Evolutionary conservation across 768 basidiomycete genomes (phyloP).

Genomic region (Steccherinum ochraceum): DNA sequence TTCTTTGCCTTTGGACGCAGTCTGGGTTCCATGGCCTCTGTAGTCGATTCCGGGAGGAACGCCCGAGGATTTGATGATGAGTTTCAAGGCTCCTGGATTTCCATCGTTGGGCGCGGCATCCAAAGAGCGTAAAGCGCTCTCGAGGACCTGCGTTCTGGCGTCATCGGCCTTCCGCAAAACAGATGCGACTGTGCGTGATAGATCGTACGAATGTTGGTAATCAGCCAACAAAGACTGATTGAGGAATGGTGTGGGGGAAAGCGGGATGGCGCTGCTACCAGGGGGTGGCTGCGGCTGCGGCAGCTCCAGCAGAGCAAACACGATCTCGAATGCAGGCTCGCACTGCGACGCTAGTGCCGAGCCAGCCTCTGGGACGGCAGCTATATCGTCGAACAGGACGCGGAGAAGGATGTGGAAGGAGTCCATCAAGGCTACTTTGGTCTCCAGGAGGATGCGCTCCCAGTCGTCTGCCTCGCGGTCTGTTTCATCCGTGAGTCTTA

Average conservation of each 20-base stretch:
- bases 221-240: conserved; percentile 63
- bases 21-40: conserved; percentile 22
- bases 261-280: conserved; percentile 1
- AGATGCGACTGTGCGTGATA: conserved; percentile 43
- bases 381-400: conserved; percentile 43
- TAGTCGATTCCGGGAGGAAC: conserved; percentile 33
- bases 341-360: conserved; percentile 36
- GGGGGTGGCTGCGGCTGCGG: conserved; percentile 26
- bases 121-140: conserved; percentile 40
- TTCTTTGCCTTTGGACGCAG: conserved; percentile 26
- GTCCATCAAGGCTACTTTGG: conserved; percentile 69
- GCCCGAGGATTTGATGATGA: conserved; percentile 60
- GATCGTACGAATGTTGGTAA: conserved; percentile 63
- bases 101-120: conserved; percentile 18
- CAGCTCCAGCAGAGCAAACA: conserved; percentile 54
- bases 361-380: conserved; percentile 29
- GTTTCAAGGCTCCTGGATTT: conserved; percentile 51
- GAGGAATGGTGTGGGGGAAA: conserved; percentile 39
- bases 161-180: conserved; percentile 46
- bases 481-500: conserved; percentile 18
- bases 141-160: conserved; percentile 50
- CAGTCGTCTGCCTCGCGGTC: conserved; percentile 45
- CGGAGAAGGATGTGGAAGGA: conserved; percentile 53
- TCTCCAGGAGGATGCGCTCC: conserved; percentile 65
- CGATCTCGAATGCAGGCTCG: conserved; percentile 49